Evolutionary conservation across 2,329 filamentous ascomycete genomes (phyloP).

Genomic region (Fusarium sp.): DNA sequence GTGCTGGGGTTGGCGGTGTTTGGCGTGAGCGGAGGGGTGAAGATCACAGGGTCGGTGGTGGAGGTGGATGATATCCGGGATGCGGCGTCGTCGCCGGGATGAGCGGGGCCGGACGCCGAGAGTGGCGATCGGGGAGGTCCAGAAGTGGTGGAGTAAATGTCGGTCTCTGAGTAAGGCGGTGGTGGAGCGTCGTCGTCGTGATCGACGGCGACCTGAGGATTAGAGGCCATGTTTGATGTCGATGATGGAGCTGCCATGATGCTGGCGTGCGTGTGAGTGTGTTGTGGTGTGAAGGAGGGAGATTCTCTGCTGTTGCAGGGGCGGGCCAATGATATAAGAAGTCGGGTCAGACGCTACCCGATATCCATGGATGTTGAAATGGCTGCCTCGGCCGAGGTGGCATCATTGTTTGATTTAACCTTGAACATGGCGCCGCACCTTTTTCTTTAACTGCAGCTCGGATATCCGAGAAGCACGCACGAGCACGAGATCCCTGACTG

Average conservation of each 20-base stretch:
- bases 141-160: constrained; percentile 62
- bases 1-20: constrained; percentile 43
- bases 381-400: constrained; percentile 3
- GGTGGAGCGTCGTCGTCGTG: constrained; percentile 59
- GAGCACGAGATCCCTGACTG: not conserved
- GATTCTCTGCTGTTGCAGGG: not conserved
- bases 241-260: constrained; percentile 33
- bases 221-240: constrained; percentile 21
- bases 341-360: not conserved
- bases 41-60: constrained; percentile 59
- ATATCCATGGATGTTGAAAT: not conserved
- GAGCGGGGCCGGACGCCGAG: constrained; percentile 39
- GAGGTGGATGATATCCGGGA: constrained; percentile 55
- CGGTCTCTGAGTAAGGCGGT: constrained; percentile 70
- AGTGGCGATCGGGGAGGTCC: constrained; percentile 39
- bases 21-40: constrained; percentile 65
- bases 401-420: constrained; percentile 23
- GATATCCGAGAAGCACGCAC: not conserved
- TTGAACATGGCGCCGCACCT: not conserved
- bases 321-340: not conserved
- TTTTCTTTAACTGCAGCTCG: not conserved
- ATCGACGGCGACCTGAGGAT: constrained; percentile 26
- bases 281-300: not conserved
- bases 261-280: not conserved
- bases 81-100: constrained; percentile 52